Evolutionary conservation across 495 filamentous ascomycete genomes (phyloP).

Genomic region (Aspergillus taichungensis): DNA sequence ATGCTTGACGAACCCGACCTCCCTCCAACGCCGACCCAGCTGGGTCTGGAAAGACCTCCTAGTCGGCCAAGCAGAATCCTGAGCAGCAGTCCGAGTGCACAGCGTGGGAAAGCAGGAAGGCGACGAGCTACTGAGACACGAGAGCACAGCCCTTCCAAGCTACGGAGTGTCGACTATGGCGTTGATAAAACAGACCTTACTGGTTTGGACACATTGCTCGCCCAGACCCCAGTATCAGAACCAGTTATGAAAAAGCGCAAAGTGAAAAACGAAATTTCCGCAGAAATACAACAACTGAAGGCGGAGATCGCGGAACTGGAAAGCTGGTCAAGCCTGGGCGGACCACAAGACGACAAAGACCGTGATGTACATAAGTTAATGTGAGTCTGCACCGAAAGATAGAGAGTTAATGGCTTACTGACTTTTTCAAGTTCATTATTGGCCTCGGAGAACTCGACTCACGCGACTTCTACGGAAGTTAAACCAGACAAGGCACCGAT

Average conservation of each 20-base stretch:
- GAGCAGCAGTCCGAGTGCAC: constrained; percentile 37
- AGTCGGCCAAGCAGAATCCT: constrained; percentile 27
- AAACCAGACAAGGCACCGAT: constrained; percentile 14
- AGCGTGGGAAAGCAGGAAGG: constrained; percentile 21
- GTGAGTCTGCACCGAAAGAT: constrained; percentile 10
- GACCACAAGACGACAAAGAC: constrained; percentile 12
- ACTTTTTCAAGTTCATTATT: constrained; percentile 20
- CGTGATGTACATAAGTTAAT: constrained; percentile 22
- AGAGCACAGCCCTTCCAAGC: constrained; percentile 26
- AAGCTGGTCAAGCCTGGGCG: constrained; percentile 19
- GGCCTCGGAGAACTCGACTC: constrained; percentile 16
- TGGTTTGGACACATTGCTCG: constrained; percentile 1
- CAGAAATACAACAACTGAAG: constrained; percentile 25
- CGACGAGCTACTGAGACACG: constrained; percentile 16
- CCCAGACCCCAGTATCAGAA: constrained; percentile 14
- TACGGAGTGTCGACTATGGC: constrained; percentile 14
- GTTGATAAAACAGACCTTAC: constrained; percentile 3
- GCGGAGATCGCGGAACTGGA: constrained; percentile 31
- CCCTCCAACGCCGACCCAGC: constrained; percentile 59
- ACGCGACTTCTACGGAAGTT: constrained; percentile 7
- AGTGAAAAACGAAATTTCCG: constrained; percentile 20
- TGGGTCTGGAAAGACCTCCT: constrained; percentile 41
- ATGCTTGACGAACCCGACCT: constrained; percentile 54
- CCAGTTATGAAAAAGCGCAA: constrained; percentile 22
- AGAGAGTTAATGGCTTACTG: constrained; percentile 1